phyloP scores from a whole-genome alignment of 1,139 yeast genomes.

The Zygosaccharomyces sapae region DNA sequence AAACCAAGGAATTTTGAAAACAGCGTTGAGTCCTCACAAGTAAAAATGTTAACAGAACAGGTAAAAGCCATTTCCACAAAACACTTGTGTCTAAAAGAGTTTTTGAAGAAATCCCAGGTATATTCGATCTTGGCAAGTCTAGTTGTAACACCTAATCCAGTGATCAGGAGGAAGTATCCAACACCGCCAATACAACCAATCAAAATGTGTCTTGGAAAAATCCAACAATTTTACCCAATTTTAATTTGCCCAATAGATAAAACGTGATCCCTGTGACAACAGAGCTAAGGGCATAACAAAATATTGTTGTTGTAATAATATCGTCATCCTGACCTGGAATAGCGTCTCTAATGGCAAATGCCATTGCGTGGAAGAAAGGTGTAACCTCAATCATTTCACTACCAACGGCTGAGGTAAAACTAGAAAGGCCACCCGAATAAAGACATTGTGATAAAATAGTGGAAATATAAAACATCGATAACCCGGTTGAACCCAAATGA shows the following conservation, averaged over 20 bases:
- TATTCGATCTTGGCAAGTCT: constrained; percentile 72
- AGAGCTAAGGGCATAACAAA: constrained; percentile 79
- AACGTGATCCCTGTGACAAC: constrained; percentile 83
- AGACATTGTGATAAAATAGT: constrained; percentile 84
- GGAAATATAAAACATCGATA: constrained; percentile 90
- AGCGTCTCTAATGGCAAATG: constrained; percentile 58
- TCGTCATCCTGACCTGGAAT: constrained; percentile 55
- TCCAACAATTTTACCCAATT: constrained; percentile 81
- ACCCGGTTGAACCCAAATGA: constrained; percentile 77
- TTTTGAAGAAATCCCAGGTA: constrained; percentile 48
- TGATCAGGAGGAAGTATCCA: constrained; percentile 83
- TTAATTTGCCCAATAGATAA: constrained; percentile 68
- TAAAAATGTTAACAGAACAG: constrained; percentile 57
- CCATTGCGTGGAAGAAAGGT: constrained; percentile 96
- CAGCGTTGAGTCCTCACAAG: constrained; percentile 61
- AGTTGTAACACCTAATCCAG: constrained; percentile 88
- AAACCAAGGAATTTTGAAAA: constrained; percentile 68
- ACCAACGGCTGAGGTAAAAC: constrained; percentile 85
- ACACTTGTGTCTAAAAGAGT: constrained; percentile 43
- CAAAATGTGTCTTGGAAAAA: constrained; percentile 94
- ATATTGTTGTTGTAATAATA: constrained; percentile 79
- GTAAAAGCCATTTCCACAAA: constrained; percentile 67
- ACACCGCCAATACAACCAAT: constrained; percentile 99
- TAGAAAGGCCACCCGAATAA: constrained; percentile 85
- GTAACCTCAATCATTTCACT: constrained; percentile 98